phyloP scores from a whole-genome alignment of 1,139 yeast species.

The Candida pseudoviswanathii region DNA sequence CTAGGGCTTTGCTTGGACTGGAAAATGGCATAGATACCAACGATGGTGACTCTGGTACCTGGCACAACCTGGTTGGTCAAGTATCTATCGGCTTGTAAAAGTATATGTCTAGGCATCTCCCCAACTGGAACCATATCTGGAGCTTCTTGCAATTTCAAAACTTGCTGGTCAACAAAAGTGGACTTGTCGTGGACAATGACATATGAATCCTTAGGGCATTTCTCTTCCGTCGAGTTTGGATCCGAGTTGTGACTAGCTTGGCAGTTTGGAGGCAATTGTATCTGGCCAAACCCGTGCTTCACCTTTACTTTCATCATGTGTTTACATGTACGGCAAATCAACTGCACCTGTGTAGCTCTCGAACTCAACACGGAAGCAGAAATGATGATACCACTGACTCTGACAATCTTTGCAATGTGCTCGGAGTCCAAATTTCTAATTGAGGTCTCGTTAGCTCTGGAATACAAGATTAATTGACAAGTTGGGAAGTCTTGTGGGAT shows the following conservation, averaged over 20 bases:
- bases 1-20: constrained; percentile 60
- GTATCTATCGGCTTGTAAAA: constrained; percentile 86
- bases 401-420: constrained; percentile 84
- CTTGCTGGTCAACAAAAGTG: constrained; percentile 90
- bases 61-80: constrained; percentile 91
- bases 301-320: constrained; percentile 72
- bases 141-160: constrained; percentile 88
- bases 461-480: constrained; percentile 79
- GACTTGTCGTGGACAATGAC: constrained; percentile 93
- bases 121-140: constrained; percentile 99
- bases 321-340: constrained; percentile 87
- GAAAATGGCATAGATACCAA: constrained; percentile 90
- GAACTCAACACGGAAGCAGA: constrained; percentile 89
- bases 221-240: constrained; percentile 48
- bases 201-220: constrained; percentile 91
- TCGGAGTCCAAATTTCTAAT: constrained; percentile 85
- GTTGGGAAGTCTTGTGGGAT: constrained; percentile 65
- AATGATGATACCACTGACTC: constrained; percentile 91
- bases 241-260: constrained; percentile 54
- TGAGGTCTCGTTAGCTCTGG: constrained; percentile 72
- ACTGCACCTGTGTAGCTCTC: constrained; percentile 80
- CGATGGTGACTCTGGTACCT: constrained; percentile 89
- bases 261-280: constrained; percentile 77
- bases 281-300: constrained; percentile 76
- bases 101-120: constrained; percentile 95